Base-by-base conservation (phyloP, 306 rosid genomes). In the Pterocarpus santalinus region DNA sequence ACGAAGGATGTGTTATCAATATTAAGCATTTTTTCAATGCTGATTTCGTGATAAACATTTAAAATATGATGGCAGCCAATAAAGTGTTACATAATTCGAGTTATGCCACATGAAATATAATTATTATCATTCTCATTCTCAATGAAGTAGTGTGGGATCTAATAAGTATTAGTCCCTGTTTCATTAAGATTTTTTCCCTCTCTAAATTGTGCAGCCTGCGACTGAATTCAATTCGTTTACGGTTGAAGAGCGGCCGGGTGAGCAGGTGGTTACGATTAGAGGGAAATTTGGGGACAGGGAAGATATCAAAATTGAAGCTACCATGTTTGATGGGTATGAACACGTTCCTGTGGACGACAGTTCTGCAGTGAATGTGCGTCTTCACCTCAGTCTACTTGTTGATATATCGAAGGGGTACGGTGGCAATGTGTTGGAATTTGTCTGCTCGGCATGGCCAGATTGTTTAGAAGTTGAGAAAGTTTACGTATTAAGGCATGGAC, bases 391-490 rank as follows among this genome's bases (percentile, higher is more conserved):
- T 72, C 64, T 95, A 55, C 67, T 93, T 38, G 97, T 93, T 34
- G 93, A 89, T 82, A 87, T 93, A 75, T 88, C 94, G 9, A 90
- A 83, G 77, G 90, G 89, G 49, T 84, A 79, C 39, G 87, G 71
- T 77, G 88, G 78, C n/a, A 39, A 64, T 17, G 86, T 80, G 65
- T 84, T 92, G 56, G 91, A 88, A 90, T 90, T 93, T 16, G 38
- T 89, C 53, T 95, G 99, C 86, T 95, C 97, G 0, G 92, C 92
- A 8, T 95, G 97, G 97, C 95, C 93, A 0, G 91, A 83, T 10
- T 7, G 73, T 61, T 74, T 93, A 58, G 90, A 89, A 83, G 80
- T 95, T 85, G 91, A 88, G 83, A 91, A 79, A 81, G 87, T 90
- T 81, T 95, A 85, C 81, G 61, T 82, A 17, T 88, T 88, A 60